Evolutionary conservation across 2,329 filamentous ascomycete species (phyloP), one percentile per base, ranked within the genome.

Genomic region (Talaromyces sp.): DNA sequence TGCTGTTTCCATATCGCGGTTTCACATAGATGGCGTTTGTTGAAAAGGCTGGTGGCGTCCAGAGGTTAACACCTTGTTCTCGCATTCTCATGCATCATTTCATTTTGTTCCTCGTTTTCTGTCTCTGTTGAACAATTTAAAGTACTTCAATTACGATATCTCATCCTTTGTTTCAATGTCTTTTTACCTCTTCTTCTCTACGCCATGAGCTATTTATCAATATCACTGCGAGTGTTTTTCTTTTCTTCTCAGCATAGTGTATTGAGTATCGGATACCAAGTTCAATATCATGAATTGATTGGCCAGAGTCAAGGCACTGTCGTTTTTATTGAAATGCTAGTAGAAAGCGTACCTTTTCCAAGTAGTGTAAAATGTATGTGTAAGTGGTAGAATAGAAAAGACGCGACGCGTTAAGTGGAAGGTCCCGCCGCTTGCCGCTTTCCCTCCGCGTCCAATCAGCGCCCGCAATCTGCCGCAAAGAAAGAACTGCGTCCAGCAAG

Each of bases 1-100:
- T 19, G 67, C 69, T 70, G 70, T 67, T 71, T 39, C 68, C 69
- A 71, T 68, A 70, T 70, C 70, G 70, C 67, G 66, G 68, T 70
- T 70, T 61, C 62, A 63, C 65, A 78, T 77, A 77, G 74, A 77
- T 74, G 74, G 75, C 74, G 77, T 77, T 73, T 68, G 69, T 67
- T 71, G 67, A 69, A 70, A 63, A 67, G 74, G 74, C 72, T 72
- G 72, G 67, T 62, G 74, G 75, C 73, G 74, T 74, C 72, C 56
- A 41, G 22, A 71, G 45, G 52, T 41, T 35, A 17, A 56, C 39
- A 61, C n/a, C 52, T 62, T 57, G 19, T 19, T 37, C 41, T 64
- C 43, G 56, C 49, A 56, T 66, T 41, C 50, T 62, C 45, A 61
- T 63, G 43, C 57, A 59, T 45, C 41, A 56, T 39, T 50, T 43